A percentile compares a stretch with the other conserved stretches of the same genome.
These are phyloP conservation scores for Chalciporus chontae DNA, from an alignment of 768 basidiomycete genomes.

Conservation along the genomic window DNA sequence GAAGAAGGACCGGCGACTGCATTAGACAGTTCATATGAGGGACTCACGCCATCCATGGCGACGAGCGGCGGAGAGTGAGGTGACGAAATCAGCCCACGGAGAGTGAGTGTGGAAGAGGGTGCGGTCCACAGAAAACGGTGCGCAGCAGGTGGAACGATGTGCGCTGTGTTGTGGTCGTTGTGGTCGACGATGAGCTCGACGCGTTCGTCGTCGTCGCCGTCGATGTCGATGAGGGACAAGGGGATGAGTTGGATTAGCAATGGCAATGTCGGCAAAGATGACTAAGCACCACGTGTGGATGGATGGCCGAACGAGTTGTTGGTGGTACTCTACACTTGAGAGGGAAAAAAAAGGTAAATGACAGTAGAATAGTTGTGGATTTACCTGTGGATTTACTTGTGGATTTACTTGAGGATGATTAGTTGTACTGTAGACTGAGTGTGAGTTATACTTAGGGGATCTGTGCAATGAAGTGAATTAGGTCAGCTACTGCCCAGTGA, in stretches of 20 bases:
- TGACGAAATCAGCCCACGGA: constrained; percentile 25
- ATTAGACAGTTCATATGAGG: constrained; percentile 37
- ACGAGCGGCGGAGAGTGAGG: constrained; percentile 11
- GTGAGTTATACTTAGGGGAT: too few species aligned
- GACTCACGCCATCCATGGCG: constrained; percentile 30
- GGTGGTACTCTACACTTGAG: too few species aligned
- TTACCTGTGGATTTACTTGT: too few species aligned
- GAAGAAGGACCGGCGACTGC: constrained; percentile 65
- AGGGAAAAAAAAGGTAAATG: too few species aligned
- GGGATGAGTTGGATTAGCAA: constrained; percentile 31
- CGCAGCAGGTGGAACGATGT: not conserved
- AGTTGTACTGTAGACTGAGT: too few species aligned
- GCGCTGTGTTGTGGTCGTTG: constrained; percentile 16
- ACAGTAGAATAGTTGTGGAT: too few species aligned
- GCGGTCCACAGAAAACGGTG: constrained; percentile 17
- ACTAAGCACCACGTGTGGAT: constrained; percentile 27
- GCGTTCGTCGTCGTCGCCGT: constrained; percentile 28
- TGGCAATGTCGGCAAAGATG: constrained; percentile 27
- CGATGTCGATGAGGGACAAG: constrained; percentile 37
- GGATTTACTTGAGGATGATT: too few species aligned
- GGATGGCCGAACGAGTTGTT: too few species aligned
- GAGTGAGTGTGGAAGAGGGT: constrained; percentile 4
- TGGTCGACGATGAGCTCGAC: constrained; percentile 30
- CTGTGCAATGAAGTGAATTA: too few species aligned
- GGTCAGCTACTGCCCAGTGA: too few species aligned